These are phyloP conservation scores for Lipomyces orientalis DNA, from an alignment of 805 yeast genomes.

Conservation along the genomic window DNA sequence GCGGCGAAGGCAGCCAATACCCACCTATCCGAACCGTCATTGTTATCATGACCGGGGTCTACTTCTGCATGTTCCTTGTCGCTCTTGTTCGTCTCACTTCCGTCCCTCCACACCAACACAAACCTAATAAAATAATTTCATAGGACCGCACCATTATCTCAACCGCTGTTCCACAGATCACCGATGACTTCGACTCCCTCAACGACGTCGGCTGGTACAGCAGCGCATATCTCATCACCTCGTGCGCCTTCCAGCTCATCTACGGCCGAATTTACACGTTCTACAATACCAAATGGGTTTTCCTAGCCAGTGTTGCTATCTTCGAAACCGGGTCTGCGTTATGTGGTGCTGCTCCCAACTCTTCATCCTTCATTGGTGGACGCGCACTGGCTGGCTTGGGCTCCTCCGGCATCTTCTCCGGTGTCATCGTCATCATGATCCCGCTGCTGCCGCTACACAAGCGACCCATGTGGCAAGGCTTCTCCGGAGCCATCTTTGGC, in stretches of 20 bases:
- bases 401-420: constrained; percentile 67
- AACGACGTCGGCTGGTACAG: constrained; percentile 17
- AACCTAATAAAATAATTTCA: neutral
- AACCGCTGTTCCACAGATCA: constrained; percentile 12
- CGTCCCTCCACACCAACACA: neutral
- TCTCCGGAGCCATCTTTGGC: constrained; percentile 43
- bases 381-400: constrained; percentile 73
- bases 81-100: constrained; percentile 8
- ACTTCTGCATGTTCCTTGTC: neutral
- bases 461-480: constrained; percentile 34
- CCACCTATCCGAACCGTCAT: too few species aligned
- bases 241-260: constrained; percentile 7
- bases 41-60: neutral
- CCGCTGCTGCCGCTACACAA: constrained; percentile 55
- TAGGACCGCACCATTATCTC: constrained; percentile 11
- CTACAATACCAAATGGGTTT: constrained; percentile 8
- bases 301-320: constrained; percentile 43
- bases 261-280: constrained; percentile 15
- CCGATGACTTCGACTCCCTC: constrained; percentile 11
- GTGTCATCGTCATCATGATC: constrained; percentile 60
- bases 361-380: constrained; percentile 70
- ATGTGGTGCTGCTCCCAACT: constrained; percentile 39
- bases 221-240: constrained; percentile 9
- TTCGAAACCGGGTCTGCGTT: constrained; percentile 46
- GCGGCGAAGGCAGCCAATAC: too few species aligned